Evolutionary conservation across 805 yeast genomes (phyloP).

Genomic region (Metschnikowia borealis): DNA sequence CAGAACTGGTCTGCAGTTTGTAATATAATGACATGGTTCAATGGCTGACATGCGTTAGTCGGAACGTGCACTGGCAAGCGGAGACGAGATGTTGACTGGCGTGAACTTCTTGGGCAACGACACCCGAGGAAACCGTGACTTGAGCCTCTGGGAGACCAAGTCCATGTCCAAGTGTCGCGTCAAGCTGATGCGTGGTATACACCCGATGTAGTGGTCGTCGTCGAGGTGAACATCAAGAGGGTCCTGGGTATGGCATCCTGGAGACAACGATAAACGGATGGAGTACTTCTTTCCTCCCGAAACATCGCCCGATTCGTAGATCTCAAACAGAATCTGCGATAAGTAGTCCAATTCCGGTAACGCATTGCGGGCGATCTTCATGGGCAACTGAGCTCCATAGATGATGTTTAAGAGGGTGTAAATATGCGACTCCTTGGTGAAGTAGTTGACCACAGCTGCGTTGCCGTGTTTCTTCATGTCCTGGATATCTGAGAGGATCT

Average conservation of each 20-base stretch:
- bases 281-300: slow-evolving; percentile 76
- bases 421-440: slow-evolving; percentile 96
- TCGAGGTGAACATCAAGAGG: slow-evolving; percentile 96
- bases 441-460: slow-evolving; percentile 84
- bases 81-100: slow-evolving; percentile 82
- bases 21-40: too few species aligned
- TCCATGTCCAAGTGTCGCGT: slow-evolving; percentile 94
- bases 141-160: slow-evolving; percentile 74
- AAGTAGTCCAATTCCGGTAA: slow-evolving; percentile 94
- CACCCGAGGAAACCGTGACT: slow-evolving; percentile 80
- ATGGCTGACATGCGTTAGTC: neutral
- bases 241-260: slow-evolving; percentile 97
- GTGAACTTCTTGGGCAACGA: slow-evolving; percentile 86
- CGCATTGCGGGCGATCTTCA: slow-evolving; percentile 91
- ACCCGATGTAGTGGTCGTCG: slow-evolving; percentile 93
- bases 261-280: slow-evolving; percentile 85
- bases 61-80: slow-evolving; percentile 29
- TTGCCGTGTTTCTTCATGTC: slow-evolving; percentile 72
- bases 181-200: slow-evolving; percentile 84
- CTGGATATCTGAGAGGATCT: slow-evolving; percentile 75
- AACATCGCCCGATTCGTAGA: slow-evolving; percentile 77
- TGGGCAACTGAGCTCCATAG: slow-evolving; percentile 90
- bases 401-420: slow-evolving; percentile 87
- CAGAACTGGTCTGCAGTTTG: too few species aligned
- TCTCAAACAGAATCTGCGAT: slow-evolving; percentile 90